A percentile compares a stretch with the other conserved stretches of the same genome.
Conservation (phyloP, 2,329 filamentous ascomycete genomes). For the Lachnellula suecica region DNA sequence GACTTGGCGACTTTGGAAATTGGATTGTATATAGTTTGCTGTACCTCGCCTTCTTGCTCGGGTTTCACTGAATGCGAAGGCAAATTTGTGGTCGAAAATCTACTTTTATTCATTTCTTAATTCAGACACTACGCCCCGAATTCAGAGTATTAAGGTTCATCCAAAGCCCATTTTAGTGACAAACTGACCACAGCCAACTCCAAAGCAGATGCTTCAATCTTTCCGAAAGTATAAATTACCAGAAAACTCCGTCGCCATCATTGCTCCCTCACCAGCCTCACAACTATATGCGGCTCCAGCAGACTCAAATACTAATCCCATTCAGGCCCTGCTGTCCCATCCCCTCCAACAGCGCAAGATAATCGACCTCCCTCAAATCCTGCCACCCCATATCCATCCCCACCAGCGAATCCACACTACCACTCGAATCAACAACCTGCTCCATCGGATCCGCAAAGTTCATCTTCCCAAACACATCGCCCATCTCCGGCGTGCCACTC, state of each 20-base stretch:
- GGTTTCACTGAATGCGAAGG: too few relatives aligned
- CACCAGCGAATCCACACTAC: background rate
- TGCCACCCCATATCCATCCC: background rate
- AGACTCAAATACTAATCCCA: slow-evolving; percentile 2
- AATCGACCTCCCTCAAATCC: background rate
- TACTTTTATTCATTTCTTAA: too few relatives aligned
- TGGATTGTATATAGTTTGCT: too few relatives aligned
- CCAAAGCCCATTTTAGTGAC: background rate
- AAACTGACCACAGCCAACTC: background rate
- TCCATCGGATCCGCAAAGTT: background rate
- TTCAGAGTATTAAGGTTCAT: background rate
- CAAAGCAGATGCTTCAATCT: background rate
- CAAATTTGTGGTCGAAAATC: too few relatives aligned
- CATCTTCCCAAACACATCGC: slow-evolving; percentile 4
- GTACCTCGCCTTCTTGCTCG: too few relatives aligned
- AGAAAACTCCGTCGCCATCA: too few relatives aligned
- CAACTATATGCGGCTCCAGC: background rate
- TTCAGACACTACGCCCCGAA: too few relatives aligned
- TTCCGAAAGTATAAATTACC: too few relatives aligned
- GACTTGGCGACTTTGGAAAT: too few relatives aligned
- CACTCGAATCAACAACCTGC: background rate
- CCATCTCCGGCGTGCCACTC: slow-evolving; percentile 5
- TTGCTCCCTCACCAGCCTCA: background rate
- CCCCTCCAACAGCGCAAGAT: slow-evolving; percentile 2
- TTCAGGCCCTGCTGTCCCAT: slow-evolving; percentile 5